phyloP scores from a whole-genome alignment of 2,329 filamentous ascomycete species.

The Didymella segeticola region DNA sequence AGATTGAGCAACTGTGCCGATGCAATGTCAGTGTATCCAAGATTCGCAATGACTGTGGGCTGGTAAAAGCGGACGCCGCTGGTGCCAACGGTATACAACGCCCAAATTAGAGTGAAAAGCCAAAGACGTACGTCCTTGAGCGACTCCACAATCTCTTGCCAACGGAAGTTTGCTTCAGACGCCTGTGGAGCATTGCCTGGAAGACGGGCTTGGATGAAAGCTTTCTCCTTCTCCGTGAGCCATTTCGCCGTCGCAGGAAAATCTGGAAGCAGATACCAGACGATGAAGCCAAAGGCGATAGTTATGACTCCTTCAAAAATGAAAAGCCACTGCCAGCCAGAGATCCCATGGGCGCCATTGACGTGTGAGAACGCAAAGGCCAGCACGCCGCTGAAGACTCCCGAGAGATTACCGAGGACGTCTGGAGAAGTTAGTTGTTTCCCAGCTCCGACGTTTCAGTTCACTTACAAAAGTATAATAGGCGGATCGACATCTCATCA shows the following conservation, averaged over 20 bases:
- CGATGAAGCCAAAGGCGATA: constrained; percentile 19
- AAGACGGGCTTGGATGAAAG: constrained; percentile 56
- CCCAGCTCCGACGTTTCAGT: no score
- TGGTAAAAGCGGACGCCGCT: constrained; percentile 31
- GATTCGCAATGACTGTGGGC: constrained; percentile 34
- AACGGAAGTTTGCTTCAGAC: constrained; percentile 54
- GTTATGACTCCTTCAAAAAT: constrained; percentile 23
- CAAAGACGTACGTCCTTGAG: constrained; percentile 59
- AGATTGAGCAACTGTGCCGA: constrained; percentile 22
- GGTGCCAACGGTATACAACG: constrained; percentile 44
- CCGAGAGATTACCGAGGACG: constrained; percentile 61
- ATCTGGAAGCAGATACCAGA: constrained; percentile 20
- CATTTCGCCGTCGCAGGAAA: constrained; percentile 35
- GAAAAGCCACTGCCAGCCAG: constrained; percentile 47
- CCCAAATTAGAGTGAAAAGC: constrained; percentile 57
- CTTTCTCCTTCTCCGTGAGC: constrained; percentile 51
- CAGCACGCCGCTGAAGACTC: constrained; percentile 65
- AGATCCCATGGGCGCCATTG: constrained; percentile 58
- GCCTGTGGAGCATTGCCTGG: constrained; percentile 52
- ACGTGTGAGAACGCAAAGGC: constrained; percentile 64
- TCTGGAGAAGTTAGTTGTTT: background rate
- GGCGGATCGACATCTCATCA: constrained; percentile 42
- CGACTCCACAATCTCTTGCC: constrained; percentile 55
- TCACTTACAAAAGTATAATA: constrained; percentile 24
- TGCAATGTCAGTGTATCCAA: constrained; percentile 22